Evolutionary conservation across 306 rosid species (phyloP).

Genomic region (Castanea crenata): DNA sequence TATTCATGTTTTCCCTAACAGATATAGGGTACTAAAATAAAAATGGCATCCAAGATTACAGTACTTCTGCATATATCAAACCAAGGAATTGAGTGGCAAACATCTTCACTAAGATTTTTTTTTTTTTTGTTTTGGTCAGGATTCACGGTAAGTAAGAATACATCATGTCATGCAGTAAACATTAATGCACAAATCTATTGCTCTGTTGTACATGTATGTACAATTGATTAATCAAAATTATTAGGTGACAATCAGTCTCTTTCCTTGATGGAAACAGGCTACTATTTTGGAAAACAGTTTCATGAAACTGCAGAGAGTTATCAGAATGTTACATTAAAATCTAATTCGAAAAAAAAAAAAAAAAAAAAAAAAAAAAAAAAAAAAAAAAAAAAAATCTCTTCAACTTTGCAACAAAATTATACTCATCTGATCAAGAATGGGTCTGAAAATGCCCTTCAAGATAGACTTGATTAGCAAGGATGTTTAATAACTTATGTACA

Average conservation of each 20-base stretch:
- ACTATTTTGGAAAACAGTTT: neutral
- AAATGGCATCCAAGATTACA: neutral
- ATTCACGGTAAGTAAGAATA: neutral
- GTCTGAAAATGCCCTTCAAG: constrained; percentile 36
- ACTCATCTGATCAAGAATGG: constrained; percentile 29
- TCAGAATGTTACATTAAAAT: neutral
- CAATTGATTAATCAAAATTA: neutral
- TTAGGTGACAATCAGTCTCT: neutral
- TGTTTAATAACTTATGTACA: constrained; percentile 40
- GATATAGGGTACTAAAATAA: neutral
- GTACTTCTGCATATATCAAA: neutral
- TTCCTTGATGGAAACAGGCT: neutral
- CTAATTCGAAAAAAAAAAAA: neutral
- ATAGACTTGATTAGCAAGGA: constrained; percentile 44
- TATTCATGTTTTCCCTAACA: neutral
- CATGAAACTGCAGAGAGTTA: neutral
- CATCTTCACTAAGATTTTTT: neutral
- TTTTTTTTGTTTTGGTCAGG: neutral
- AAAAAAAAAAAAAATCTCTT: neutral
- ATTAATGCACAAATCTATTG: neutral
- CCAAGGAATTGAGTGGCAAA: neutral
- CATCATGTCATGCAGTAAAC: neutral
- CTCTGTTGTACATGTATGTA: neutral
- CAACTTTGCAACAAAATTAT: neutral
- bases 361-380: neutral